Conservation (phyloP, 192 early-diverging fungal species). For the Rhizophagus prolifer region DNA sequence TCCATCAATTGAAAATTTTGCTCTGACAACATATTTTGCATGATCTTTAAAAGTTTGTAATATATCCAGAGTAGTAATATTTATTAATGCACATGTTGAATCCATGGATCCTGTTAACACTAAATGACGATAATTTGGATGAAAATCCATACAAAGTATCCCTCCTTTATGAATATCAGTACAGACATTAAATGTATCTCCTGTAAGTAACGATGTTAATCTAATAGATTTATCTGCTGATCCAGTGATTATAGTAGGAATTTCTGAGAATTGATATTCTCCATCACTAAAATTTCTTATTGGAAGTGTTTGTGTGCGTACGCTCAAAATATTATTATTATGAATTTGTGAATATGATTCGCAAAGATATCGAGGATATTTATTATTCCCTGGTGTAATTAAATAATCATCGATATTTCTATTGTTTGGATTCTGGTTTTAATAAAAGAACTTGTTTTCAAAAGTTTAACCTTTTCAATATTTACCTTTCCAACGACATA, state of each 20-base stretch:
- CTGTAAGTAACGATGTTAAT: conserved; percentile 45
- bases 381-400: conserved; percentile 34
- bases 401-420: conserved; percentile 42
- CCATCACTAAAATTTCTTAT: conserved; percentile 33
- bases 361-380: conserved; percentile 39
- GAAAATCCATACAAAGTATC: conserved; percentile 62
- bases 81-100: conserved; percentile 40
- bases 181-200: conserved; percentile 39
- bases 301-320: conserved; percentile 36
- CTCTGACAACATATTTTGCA: conserved; percentile 65
- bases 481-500: conserved; percentile 16
- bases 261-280: conserved; percentile 27
- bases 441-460: neutral
- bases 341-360: conserved; percentile 48
- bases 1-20: conserved; percentile 61
- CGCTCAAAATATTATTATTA: conserved; percentile 57
- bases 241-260: conserved; percentile 47
- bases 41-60: conserved; percentile 69
- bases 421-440: neutral
- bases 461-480: neutral
- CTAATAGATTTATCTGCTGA: conserved; percentile 65
- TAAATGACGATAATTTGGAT: conserved; percentile 50
- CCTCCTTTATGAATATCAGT: conserved; percentile 55
- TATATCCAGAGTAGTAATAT: conserved; percentile 41
- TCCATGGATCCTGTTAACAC: conserved; percentile 61